Conservation (phyloP, 2,329 filamentous ascomycete species). For the Keithomyces neogunnii region DNA sequence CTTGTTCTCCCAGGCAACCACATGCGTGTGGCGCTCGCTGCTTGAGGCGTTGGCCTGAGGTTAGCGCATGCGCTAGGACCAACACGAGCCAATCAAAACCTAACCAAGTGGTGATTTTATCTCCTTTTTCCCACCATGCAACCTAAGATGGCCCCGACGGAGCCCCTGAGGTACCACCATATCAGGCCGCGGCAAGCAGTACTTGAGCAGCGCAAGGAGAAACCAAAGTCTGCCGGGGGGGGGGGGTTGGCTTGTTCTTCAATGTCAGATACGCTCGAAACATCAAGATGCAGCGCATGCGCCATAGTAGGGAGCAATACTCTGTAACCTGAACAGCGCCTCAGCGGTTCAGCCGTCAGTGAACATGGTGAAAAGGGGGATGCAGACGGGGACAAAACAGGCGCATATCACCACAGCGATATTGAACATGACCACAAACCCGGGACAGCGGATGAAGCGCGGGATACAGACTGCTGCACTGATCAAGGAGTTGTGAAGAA, state of each 20-base stretch:
- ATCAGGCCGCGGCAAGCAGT: constrained; percentile 19
- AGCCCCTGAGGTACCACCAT: constrained; percentile 31
- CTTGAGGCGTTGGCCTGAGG: constrained; percentile 28
- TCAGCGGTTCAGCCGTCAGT: too few relatives aligned
- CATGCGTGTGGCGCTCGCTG: constrained; percentile 34
- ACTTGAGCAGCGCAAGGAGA: constrained; percentile 5
- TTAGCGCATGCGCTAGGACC: constrained; percentile 27
- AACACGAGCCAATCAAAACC: constrained; percentile 28
- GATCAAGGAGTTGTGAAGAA: too few relatives aligned
- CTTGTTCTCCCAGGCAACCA: constrained; percentile 34
- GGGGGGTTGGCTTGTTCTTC: background rate
- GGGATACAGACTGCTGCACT: too few relatives aligned
- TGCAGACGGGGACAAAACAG: too few relatives aligned
- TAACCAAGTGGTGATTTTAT: constrained; percentile 26
- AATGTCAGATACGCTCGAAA: background rate
- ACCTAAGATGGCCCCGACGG: constrained; percentile 22
- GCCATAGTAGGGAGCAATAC: too few relatives aligned
- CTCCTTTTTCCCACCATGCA: constrained; percentile 26
- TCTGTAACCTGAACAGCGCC: too few relatives aligned
- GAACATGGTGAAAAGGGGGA: too few relatives aligned
- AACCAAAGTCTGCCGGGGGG: background rate
- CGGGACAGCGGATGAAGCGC: too few relatives aligned
- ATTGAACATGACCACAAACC: too few relatives aligned
- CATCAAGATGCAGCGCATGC: too few relatives aligned
- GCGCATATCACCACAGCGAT: too few relatives aligned